Percentiles rank a stretch among this genome's conserved stretches.
phyloP scores from a whole-genome alignment of 768 basidiomycete species.

The Rickenella mellea region DNA sequence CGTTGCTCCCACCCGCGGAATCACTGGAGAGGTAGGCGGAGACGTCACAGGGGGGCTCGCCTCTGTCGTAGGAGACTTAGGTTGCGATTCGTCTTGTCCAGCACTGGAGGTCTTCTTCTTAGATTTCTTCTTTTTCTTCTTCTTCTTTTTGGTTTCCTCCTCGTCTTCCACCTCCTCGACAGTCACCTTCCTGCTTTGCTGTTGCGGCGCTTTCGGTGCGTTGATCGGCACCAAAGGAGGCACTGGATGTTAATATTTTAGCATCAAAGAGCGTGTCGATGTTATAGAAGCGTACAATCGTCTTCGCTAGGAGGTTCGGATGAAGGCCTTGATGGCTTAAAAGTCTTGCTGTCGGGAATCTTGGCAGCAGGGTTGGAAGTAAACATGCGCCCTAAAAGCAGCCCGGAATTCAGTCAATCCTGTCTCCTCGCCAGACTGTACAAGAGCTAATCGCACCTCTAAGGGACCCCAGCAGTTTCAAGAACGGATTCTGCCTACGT shows the following conservation, averaged over 20 bases:
- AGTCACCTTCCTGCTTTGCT: conserved; percentile 36
- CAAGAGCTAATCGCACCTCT: neutral
- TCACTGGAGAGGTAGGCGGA: conserved; percentile 6
- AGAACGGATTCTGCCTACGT: conserved; percentile 64
- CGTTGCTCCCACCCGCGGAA: conserved; percentile 5
- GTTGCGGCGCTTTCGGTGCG: conserved; percentile 4
- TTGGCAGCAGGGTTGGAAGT: conserved; percentile 15
- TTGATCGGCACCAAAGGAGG: conserved; percentile 1
- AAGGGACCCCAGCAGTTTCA: conserved; percentile 66
- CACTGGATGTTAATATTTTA: neutral
- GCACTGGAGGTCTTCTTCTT: conserved; percentile 79
- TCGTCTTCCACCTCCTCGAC: conserved; percentile 66
- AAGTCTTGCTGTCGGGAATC: neutral
- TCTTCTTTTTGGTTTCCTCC: conserved; percentile 25
- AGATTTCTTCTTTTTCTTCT: conserved; percentile 71
- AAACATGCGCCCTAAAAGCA: conserved; percentile 48
- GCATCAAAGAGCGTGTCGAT: neutral
- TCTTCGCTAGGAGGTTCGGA: too few species aligned
- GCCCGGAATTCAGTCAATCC: neutral
- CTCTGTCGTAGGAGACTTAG: conserved; percentile 26
- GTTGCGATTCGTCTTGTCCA: too few species aligned
- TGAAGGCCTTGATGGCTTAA: neutral
- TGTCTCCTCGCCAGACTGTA: neutral
- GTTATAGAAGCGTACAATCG: too few species aligned
- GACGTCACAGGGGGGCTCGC: conserved; percentile 11